Evolutionary conservation across 108 stramenopile genomes (phyloP).

Genomic region (Nitzschia sp.): DNA sequence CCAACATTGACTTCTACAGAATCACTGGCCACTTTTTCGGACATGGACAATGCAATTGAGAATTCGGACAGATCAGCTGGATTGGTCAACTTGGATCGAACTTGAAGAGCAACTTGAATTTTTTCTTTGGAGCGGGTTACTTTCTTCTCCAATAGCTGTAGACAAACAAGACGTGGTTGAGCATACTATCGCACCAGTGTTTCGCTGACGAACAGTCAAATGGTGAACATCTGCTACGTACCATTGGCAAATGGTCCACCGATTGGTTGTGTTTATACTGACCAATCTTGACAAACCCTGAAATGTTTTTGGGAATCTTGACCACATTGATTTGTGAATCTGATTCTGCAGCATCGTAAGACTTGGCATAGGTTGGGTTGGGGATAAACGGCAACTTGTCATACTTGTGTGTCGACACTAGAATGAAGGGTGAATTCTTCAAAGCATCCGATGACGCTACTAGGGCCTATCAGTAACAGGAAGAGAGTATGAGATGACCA

Average conservation of each 20-base stretch:
- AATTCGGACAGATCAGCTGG: slow-evolving; percentile 59
- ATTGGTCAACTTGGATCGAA: slow-evolving; percentile 72
- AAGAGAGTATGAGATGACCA: neutral
- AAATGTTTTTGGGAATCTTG: slow-evolving; percentile 52
- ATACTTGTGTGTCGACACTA: slow-evolving; percentile 1
- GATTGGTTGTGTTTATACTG: slow-evolving; percentile 41
- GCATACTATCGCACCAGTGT: no score
- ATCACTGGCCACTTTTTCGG: slow-evolving; percentile 40
- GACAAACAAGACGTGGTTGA: neutral
- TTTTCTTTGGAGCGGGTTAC: slow-evolving; percentile 45
- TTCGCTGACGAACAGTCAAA: no score
- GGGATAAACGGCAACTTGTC: slow-evolving; percentile 17
- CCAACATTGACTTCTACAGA: slow-evolving; percentile 55
- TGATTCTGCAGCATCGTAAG: slow-evolving; percentile 6
- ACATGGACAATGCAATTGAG: slow-evolving; percentile 53
- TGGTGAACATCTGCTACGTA: slow-evolving; percentile 32
- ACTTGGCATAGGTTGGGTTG: slow-evolving; percentile 39
- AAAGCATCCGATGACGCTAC: slow-evolving; percentile 56
- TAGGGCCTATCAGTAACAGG: slow-evolving; percentile 35
- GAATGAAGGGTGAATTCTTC: slow-evolving; percentile 56
- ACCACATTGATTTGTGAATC: slow-evolving; percentile 29
- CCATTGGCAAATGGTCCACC: slow-evolving; percentile 65
- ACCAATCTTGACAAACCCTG: slow-evolving; percentile 42
- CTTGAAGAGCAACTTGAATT: slow-evolving; percentile 66
- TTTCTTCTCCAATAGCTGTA: slow-evolving; percentile 63